phyloP scores from a whole-genome alignment of 1,284 basidiomycete genomes.

The Sanghuangporus sanghuang region DNA sequence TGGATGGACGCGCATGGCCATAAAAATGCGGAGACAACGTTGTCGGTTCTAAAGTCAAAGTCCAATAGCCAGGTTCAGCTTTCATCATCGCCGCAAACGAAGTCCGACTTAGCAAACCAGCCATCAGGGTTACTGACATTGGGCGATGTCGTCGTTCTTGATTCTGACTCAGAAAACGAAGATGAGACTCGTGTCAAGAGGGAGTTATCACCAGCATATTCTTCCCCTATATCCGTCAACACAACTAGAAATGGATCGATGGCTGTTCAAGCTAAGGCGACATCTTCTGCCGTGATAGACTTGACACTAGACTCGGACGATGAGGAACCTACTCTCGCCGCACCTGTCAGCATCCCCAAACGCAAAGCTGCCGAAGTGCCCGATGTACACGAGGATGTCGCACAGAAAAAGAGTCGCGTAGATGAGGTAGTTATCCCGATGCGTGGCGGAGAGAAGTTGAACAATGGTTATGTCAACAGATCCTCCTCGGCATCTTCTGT shows the following conservation, averaged over 20 bases:
- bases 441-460: not conserved
- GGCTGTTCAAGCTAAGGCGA: conserved; percentile 21
- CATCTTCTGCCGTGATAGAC: conserved; percentile 60
- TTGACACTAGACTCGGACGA: conserved; percentile 75
- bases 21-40: conserved; percentile 18
- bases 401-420: conserved; percentile 6
- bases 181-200: conserved; percentile 69
- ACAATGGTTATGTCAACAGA: conserved; percentile 1
- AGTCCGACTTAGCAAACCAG: conserved; percentile 24
- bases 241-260: conserved; percentile 21
- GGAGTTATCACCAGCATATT: conserved; percentile 59
- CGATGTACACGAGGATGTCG: conserved; percentile 24
- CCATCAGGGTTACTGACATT: conserved; percentile 8
- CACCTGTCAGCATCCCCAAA: conserved; percentile 34
- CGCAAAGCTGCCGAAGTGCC: conserved; percentile 45
- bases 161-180: conserved; percentile 74
- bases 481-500: not conserved
- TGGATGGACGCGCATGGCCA: conserved; percentile 60
- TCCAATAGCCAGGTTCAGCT: conserved; percentile 14
- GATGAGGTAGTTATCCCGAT: not conserved
- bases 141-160: conserved; percentile 54
- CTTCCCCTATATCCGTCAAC: conserved; percentile 31
- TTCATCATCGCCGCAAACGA: conserved; percentile 24
- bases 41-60: conserved; percentile 27
- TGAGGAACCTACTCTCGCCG: conserved; percentile 37